phyloP scores from a whole-genome alignment of 2,329 filamentous ascomycete genomes.

The Capronia epimyces region DNA sequence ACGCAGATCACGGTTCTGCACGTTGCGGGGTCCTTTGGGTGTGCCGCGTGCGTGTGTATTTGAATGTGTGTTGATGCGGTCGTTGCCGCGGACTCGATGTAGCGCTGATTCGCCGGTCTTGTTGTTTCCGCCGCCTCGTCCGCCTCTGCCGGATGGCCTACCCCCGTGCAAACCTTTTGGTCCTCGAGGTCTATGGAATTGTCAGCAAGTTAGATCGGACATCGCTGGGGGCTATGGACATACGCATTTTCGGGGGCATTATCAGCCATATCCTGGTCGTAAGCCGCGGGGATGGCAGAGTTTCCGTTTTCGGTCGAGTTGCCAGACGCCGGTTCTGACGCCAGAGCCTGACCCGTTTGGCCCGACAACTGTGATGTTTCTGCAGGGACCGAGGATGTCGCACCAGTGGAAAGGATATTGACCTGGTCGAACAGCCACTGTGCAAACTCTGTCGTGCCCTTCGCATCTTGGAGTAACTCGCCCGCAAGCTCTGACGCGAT shows the following conservation, averaged over 20 bases:
- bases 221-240: conserved; percentile 3
- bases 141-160: conserved; percentile 61
- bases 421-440: conserved; percentile 92
- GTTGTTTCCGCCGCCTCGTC: conserved; percentile 80
- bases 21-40: conserved; percentile 64
- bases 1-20: conserved; percentile 40
- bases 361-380: conserved; percentile 46
- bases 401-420: conserved; percentile 31
- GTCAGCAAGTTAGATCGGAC: conserved; percentile 3
- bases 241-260: conserved; percentile 30
- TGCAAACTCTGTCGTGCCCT: conserved; percentile 75
- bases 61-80: conserved; percentile 62
- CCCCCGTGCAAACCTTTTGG: conserved; percentile 90
- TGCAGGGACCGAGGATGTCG: conserved; percentile 5
- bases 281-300: conserved; percentile 25
- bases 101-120: conserved; percentile 68
- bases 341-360: conserved; percentile 56
- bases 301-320: conserved; percentile 52
- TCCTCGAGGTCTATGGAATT: conserved; percentile 68
- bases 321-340: conserved; percentile 30
- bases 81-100: conserved; percentile 73
- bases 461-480: conserved; percentile 83
- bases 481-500: conserved; percentile 82
- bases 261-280: conserved; percentile 27
- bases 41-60: conserved; percentile 60